Evolutionary conservation across 139 green algal genomes (phyloP), one percentile per base, ranked within the genome.

Genomic region (Asterochloris sp.): DNA sequence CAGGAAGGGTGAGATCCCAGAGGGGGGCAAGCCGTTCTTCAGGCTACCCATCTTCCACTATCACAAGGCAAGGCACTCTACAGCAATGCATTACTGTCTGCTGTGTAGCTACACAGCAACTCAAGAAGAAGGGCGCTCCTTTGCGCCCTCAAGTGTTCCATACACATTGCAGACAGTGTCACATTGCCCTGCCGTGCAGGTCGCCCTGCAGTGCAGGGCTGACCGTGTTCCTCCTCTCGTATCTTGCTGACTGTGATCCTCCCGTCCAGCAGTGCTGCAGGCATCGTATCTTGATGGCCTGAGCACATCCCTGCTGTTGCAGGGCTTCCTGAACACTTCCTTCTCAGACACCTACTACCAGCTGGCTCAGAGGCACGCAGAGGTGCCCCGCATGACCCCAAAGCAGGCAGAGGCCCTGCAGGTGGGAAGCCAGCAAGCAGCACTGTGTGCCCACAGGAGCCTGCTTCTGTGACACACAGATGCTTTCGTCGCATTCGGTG

Each of bases 31-130:
- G 73, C 80, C 80, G 78, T 92, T 84, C 84, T 91, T 91, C 62
- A 73, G 82, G 62, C 85, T 93, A 27, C 88, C 89, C 16, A 85
- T 92, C 62, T 84, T 92, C 79, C 89, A 91, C 77, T 88, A 85
- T 29, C 38, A 87, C 75, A 73, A 87, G 83, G 84, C 84, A 23
- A 61, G 74, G 38, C 38, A 54, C 38, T 6, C 38, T 66, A 4
- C 17, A 64, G 21, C 24, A 9, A 17, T 21, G 28, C 23, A 17
- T 19, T 54, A 13, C 69, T 60, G 73, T 16, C 54, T 62, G 73
- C 23, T 10, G 47, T 15, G 23, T 62, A 24, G 12, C 21, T n/a
- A 62, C 14, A 26, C 13, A 62, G 73, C 13, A 24, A 10, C 13
- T 2, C 2, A 62, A 29, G 24, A 11, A 62, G 73, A 11, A 62